Percentiles rank a stretch among this genome's conserved stretches.
Evolutionary conservation across 306 rosid species (phyloP).

Genomic region (Pterocarpus macrocarpus): DNA sequence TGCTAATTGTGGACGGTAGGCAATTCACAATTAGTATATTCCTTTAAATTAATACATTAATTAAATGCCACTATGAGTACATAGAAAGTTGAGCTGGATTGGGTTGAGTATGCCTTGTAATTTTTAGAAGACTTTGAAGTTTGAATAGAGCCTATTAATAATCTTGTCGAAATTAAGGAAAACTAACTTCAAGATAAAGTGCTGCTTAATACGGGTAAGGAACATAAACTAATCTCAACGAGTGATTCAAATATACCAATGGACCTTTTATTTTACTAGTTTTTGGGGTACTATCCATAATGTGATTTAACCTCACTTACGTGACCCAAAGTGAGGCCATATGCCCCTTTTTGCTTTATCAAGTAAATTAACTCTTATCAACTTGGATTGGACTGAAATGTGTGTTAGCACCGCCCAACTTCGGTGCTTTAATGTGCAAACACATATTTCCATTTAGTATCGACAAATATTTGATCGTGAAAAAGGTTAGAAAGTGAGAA

Average conservation of each 20-base stretch:
- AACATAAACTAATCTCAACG: neutral
- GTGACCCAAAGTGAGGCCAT: slow-evolving; percentile 41
- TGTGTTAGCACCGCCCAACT: slow-evolving; percentile 5
- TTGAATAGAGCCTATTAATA: neutral
- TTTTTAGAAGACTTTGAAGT: neutral
- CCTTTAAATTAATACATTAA: neutral
- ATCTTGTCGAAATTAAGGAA: neutral
- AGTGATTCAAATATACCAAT: neutral
- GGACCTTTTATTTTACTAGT: neutral
- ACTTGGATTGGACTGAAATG: neutral
- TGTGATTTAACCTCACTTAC: slow-evolving; percentile 54
- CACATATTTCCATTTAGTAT: slow-evolving; percentile 32
- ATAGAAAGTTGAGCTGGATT: too few species aligned
- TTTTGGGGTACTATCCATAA: slow-evolving; percentile 10
- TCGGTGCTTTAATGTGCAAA: slow-evolving; percentile 44
- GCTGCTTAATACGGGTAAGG: neutral
- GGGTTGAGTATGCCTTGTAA: neutral
- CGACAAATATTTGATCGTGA: slow-evolving; percentile 26
- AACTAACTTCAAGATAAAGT: neutral
- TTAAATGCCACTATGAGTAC: neutral
- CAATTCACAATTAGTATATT: neutral
- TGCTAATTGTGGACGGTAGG: neutral
- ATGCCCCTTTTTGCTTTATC: slow-evolving; percentile 21
- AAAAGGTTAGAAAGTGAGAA: slow-evolving; percentile 32
- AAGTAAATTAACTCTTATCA: slow-evolving; percentile 14